Conservation (phyloP, 257 asterid species). For the Phtheirospermum japonicum region DNA sequence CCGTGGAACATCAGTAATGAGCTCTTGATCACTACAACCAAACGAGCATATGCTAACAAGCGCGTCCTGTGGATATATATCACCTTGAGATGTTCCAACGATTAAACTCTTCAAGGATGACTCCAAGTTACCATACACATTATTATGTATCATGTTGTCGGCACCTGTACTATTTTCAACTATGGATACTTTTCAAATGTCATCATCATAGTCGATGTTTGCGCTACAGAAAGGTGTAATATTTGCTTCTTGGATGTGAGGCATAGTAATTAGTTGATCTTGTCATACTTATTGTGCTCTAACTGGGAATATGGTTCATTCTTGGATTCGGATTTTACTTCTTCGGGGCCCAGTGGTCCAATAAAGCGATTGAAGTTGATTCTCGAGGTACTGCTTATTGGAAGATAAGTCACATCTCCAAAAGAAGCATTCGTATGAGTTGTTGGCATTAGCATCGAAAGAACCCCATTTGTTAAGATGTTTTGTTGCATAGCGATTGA, state of each 20-base stretch:
- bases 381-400: conserved; percentile 24
- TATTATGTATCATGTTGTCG: conserved; percentile 25
- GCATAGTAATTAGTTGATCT: neutral
- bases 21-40: conserved; percentile 31
- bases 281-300: too few relatives aligned
- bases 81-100: conserved; percentile 36
- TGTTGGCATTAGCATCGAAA: neutral
- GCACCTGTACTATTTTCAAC: conserved; percentile 20
- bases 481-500: too few relatives aligned
- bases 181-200: conserved; percentile 20
- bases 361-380: neutral
- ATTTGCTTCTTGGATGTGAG: too few relatives aligned
- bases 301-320: neutral
- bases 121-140: conserved; percentile 26
- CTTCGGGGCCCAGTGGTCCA: neutral
- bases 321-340: neutral
- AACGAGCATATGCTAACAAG: conserved; percentile 38
- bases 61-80: conserved; percentile 21
- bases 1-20: conserved; percentile 38
- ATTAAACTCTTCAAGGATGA: conserved; percentile 27
- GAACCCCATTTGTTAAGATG: too few relatives aligned
- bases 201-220: too few relatives aligned
- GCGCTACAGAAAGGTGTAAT: neutral
- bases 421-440: too few relatives aligned
- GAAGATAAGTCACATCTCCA: conserved; percentile 36